These are phyloP conservation scores for Podospora tetraspora DNA, from an alignment of 495 filamentous ascomycete species.

Conservation along the genomic window DNA sequence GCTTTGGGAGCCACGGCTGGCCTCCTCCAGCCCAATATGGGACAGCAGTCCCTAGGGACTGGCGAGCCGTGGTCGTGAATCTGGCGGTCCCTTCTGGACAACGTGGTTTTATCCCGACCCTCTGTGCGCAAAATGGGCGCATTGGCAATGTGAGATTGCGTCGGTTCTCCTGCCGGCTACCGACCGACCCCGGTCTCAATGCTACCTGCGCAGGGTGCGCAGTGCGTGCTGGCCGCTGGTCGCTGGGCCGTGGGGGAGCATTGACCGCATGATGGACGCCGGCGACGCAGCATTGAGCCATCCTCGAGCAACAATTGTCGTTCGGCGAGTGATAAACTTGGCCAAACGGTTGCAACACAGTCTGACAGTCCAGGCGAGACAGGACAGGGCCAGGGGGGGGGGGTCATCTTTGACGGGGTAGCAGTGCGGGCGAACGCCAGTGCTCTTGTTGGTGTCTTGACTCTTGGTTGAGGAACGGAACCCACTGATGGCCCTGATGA, in stretches of 20 bases:
- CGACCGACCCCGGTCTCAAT: conserved; percentile 19
- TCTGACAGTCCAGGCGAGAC: conserved; percentile 14
- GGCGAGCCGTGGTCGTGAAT: conserved; percentile 7
- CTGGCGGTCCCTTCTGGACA: conserved; percentile 12
- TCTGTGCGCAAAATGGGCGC: conserved; percentile 25
- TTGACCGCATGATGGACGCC: conserved; percentile 22
- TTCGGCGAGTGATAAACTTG: conserved; percentile 22
- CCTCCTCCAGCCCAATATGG: not conserved
- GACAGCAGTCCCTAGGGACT: not conserved
- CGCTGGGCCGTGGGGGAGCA: conserved; percentile 4
- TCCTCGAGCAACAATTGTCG: conserved; percentile 14
- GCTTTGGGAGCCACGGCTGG: conserved; percentile 12
- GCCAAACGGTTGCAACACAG: conserved; percentile 21
- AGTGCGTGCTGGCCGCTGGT: not conserved
- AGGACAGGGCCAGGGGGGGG: conserved; percentile 15
- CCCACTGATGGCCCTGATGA: not conserved
- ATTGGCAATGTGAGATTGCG: conserved; percentile 13
- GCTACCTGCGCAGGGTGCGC: conserved; percentile 19
- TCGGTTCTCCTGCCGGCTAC: conserved; percentile 23
- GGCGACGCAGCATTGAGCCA: conserved; percentile 20
- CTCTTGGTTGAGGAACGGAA: not conserved
- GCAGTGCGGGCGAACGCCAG: not conserved
- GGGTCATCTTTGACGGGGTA: conserved; percentile 1
- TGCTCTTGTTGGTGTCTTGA: not conserved
- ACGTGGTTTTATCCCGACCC: conserved; percentile 24